A percentile compares a stretch with the other conserved stretches of the same genome.
These are phyloP conservation scores for Rhodosporidiobolus sp. DNA, from an alignment of 768 basidiomycete genomes.

Conservation along the genomic window DNA sequence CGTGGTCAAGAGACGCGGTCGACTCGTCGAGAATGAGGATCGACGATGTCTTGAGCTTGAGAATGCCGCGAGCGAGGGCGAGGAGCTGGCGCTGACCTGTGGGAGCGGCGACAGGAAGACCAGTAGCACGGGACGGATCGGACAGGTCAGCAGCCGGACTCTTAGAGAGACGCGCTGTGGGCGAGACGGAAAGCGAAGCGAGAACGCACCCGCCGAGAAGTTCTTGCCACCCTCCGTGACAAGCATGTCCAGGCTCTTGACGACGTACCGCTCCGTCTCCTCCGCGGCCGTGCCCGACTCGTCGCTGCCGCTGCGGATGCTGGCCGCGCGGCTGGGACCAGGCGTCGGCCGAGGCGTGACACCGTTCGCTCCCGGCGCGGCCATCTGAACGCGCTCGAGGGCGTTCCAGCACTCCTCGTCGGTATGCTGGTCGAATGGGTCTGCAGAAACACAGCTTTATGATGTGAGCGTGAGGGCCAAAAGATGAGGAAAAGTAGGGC, in stretches of 20 bases:
- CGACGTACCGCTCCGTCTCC: slow-evolving; percentile 23
- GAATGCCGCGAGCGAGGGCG: slow-evolving; percentile 44
- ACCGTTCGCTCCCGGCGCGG: slow-evolving; percentile 20
- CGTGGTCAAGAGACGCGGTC: slow-evolving; percentile 44
- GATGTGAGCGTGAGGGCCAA: too few species aligned
- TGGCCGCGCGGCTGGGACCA: slow-evolving; percentile 10
- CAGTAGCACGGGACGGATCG: background rate
- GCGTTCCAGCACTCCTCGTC: slow-evolving; percentile 45
- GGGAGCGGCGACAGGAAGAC: background rate
- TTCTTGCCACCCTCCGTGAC: slow-evolving; percentile 44
- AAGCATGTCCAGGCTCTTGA: slow-evolving; percentile 37
- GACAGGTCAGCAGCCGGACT: background rate
- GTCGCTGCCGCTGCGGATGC: slow-evolving; percentile 3
- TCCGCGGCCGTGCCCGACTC: slow-evolving; percentile 24
- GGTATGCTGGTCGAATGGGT: slow-evolving; percentile 37
- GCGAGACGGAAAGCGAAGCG: background rate
- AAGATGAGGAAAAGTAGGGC: background rate
- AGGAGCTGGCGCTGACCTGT: slow-evolving; percentile 44
- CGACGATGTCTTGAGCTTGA: slow-evolving; percentile 41
- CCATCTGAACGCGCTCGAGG: slow-evolving; percentile 43
- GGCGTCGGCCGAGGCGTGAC: slow-evolving; percentile 17
- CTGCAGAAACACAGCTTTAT: slow-evolving; percentile 46
- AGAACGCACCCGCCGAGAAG: slow-evolving; percentile 40
- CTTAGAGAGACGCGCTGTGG: too few species aligned
- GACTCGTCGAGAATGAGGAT: slow-evolving; percentile 46